Percentiles rank a stretch among this genome's conserved stretches.
Conservation (phyloP, 495 filamentous ascomycete genomes). For the Neurospora sp. region DNA sequence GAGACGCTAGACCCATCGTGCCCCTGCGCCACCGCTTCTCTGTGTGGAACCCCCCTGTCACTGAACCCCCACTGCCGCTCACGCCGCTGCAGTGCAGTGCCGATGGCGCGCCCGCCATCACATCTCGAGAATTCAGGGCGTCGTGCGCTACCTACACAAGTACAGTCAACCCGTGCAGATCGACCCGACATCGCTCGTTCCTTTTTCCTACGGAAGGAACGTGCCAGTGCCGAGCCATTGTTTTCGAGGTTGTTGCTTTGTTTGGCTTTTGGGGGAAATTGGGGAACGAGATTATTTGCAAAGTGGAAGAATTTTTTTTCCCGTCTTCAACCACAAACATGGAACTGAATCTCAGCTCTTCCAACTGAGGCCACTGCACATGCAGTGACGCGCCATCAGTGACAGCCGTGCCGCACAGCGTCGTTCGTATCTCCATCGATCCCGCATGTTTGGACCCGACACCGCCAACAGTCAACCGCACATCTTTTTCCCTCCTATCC, state of each 20-base stretch:
- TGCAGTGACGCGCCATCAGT: neutral
- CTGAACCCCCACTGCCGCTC: neutral
- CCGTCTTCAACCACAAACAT: neutral
- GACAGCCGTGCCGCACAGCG: neutral
- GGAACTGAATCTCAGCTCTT: neutral
- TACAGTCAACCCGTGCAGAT: neutral
- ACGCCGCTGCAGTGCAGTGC: neutral
- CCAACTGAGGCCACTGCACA: neutral
- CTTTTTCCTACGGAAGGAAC: neutral
- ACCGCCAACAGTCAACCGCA: neutral
- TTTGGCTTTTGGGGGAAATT: neutral
- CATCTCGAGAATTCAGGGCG: neutral
- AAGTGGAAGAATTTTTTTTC: neutral
- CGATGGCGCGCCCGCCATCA: neutral
- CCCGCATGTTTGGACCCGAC: neutral
- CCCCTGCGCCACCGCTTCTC: neutral
- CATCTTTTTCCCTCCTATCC: neutral
- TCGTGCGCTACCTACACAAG: neutral
- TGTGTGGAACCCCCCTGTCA: neutral
- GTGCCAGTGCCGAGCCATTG: neutral
- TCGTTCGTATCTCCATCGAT: neutral
- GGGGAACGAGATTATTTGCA: neutral
- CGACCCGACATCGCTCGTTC: neutral
- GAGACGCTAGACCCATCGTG: neutral
- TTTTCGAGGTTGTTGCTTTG: neutral